These are phyloP conservation scores for Akanthomyces muscarius DNA, from an alignment of 2,329 filamentous ascomycete species.

Conservation along the genomic window DNA sequence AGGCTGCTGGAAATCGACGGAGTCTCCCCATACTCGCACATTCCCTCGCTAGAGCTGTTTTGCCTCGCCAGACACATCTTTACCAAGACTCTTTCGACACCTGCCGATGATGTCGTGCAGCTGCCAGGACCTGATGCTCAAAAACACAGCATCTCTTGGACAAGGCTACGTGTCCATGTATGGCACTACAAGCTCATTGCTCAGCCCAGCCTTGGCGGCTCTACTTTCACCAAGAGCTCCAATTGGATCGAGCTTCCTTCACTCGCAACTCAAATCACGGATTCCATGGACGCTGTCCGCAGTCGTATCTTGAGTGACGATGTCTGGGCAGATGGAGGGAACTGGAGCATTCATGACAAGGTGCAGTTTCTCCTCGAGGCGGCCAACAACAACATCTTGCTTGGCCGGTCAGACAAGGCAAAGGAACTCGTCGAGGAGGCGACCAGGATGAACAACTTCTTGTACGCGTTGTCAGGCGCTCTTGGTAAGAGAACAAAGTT, in stretches of 20 bases:
- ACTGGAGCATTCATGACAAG: constrained; percentile 47
- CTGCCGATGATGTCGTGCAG: constrained; percentile 24
- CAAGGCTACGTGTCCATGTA: constrained; percentile 67
- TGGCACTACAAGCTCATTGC: constrained; percentile 61
- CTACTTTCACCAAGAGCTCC: constrained; percentile 51
- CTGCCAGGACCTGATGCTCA: constrained; percentile 32
- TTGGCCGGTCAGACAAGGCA: constrained; percentile 76
- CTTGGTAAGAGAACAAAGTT: constrained; percentile 82
- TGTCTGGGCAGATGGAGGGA: constrained; percentile 34
- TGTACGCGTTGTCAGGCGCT: constrained; percentile 79
- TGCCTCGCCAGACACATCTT: constrained; percentile 61
- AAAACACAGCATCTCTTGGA: constrained; percentile 51
- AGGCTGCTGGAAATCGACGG: constrained; percentile 73
- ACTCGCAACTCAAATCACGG: constrained; percentile 48
- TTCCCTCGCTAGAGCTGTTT: constrained; percentile 80
- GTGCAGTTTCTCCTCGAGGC: constrained; percentile 76
- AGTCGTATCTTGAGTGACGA: constrained; percentile 33
- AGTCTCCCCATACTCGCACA: constrained; percentile 78
- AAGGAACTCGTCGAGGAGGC: constrained; percentile 67
- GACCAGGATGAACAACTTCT: constrained; percentile 62
- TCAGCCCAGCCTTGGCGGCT: constrained; percentile 52
- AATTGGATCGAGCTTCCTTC: constrained; percentile 58
- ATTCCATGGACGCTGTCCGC: constrained; percentile 40
- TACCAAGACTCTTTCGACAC: constrained; percentile 25
- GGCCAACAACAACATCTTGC: constrained; percentile 76